Evolutionary conservation across 352 stramenopile genomes (phyloP), one percentile per base, ranked within the genome.

Genomic region (Pythium folliculosum): DNA sequence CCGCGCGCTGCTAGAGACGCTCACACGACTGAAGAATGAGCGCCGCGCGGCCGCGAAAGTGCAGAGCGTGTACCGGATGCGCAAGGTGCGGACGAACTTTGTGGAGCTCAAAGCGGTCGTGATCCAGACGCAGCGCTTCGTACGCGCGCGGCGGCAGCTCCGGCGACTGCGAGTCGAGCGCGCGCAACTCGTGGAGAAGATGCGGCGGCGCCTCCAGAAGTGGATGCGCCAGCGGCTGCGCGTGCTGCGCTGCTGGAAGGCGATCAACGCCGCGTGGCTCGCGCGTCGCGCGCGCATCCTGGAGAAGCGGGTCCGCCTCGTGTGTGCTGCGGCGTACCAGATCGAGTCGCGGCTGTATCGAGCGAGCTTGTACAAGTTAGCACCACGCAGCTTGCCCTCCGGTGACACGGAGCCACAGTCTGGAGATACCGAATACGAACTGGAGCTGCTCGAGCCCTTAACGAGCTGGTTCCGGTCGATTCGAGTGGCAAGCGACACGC

Each of bases 201-300:
- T 88, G 81, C 74, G 70, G 14, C 5, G 72, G 25, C 70, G 72
- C 10, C 65, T 91, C 6, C 67, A 88, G 14, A 57, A 51, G 13
- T 91, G 81, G 83, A 88, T 87, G 80, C 71, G 66, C 0, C 49
- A 63, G 16, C 69, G 78, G 0, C 65, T 89, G 4, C 72, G 75
- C 17, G 56, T 82, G 1, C 45, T 90, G 40, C 68, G 69, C 6
- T 71, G 60, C 59, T 90, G 84, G 84, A 88, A 85, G 37, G 40
- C 57, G 37, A n/a, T 78, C 14, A 86, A 90, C 38, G 75, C 67
- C 7, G 47, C 49, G 19, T 86, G 75, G 63, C 70, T 80, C 17
- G 73, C 74, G 21, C 67, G 80, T 2, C 75, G 77, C 7, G 76
- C 76, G 5, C 69, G 78, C 21, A 85, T 89, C 21, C 75, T 65